These are phyloP conservation scores for Strobilomyces dryophilus DNA, from an alignment of 768 basidiomycete species.

Conservation along the genomic window DNA sequence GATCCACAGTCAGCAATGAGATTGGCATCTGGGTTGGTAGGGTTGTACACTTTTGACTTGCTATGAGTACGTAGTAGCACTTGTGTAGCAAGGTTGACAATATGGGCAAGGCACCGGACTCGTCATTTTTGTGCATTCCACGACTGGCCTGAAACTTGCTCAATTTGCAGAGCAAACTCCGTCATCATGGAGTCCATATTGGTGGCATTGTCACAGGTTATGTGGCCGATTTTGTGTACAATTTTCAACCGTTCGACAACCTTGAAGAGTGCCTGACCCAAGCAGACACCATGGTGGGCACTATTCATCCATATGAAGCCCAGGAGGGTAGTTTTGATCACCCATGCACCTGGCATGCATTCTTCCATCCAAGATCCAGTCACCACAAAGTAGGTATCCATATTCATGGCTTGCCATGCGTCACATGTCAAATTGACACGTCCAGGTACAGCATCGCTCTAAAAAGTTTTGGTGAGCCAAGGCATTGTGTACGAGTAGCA, in stretches of 20 bases:
- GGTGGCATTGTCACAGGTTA: background rate
- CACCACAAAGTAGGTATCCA: background rate
- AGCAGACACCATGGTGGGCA: conserved; percentile 32
- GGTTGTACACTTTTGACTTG: background rate
- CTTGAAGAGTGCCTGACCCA: conserved; percentile 38
- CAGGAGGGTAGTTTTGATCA: conserved; percentile 21
- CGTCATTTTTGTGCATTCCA: no score
- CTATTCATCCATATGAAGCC: conserved; percentile 37
- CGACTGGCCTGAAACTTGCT: no score
- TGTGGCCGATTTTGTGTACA: conserved; percentile 17
- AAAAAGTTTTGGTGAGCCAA: no score
- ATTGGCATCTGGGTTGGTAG: background rate
- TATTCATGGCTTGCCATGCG: conserved; percentile 3
- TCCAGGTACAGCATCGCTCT: background rate
- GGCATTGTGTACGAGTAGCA: background rate
- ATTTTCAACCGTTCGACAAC: conserved; percentile 26
- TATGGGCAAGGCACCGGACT: background rate
- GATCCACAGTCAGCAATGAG: background rate
- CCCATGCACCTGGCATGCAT: background rate
- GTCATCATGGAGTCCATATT: background rate
- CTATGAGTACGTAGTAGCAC: background rate
- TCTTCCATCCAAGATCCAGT: background rate
- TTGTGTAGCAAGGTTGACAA: background rate
- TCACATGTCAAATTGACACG: conserved; percentile 21
- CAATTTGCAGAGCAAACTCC: background rate